Evolutionary conservation across 139 green algal genomes (phyloP).

Genomic region (Coelastrella sp.): DNA sequence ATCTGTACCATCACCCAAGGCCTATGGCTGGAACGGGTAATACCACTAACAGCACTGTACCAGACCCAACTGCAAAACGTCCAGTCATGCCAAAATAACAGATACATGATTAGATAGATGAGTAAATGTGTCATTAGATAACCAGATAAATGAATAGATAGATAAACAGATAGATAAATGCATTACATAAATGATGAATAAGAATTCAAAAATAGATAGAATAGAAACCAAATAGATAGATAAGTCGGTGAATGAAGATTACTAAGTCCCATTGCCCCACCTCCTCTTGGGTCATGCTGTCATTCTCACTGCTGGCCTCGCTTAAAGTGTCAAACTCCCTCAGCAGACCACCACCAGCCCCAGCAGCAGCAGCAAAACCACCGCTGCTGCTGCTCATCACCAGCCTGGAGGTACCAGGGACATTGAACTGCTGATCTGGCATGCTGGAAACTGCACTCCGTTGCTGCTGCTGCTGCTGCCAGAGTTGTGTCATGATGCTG

Average conservation of each 20-base stretch:
- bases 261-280: not conserved
- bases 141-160: too few relatives aligned
- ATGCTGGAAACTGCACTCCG: too few relatives aligned
- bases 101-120: too few relatives aligned
- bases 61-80: too few relatives aligned
- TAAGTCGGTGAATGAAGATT: too few relatives aligned
- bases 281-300: constrained; percentile 25
- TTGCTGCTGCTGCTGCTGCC: constrained; percentile 9
- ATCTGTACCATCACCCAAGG: too few relatives aligned
- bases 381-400: constrained; percentile 7
- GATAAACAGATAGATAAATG: too few relatives aligned
- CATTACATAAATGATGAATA: not conserved
- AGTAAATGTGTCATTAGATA: too few relatives aligned
- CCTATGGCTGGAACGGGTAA: too few relatives aligned
- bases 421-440: not conserved
- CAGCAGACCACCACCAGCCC: not conserved
- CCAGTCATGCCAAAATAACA: too few relatives aligned
- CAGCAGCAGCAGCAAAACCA: not conserved
- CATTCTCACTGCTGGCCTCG: not conserved
- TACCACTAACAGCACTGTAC: too few relatives aligned
- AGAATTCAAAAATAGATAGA: not conserved
- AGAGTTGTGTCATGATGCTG: not conserved
- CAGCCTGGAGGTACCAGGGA: not conserved
- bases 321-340: constrained; percentile 6
- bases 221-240: not conserved